Conservation (phyloP, 306 rosid genomes). For the Trifolium repens region DNA sequence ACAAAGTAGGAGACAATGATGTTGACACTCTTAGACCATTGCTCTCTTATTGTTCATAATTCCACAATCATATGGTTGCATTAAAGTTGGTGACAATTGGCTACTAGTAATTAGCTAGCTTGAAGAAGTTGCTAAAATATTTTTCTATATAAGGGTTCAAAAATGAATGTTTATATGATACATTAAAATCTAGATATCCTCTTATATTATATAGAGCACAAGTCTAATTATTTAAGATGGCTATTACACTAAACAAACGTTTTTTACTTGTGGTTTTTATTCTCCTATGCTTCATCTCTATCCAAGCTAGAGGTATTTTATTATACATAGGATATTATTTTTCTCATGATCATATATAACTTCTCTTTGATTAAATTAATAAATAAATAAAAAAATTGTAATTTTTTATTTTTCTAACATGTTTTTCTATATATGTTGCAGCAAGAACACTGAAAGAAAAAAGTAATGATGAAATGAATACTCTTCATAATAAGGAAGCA, state of each 20-base stretch:
- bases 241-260: slow-evolving; percentile 50
- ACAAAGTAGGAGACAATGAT: slow-evolving; percentile 68
- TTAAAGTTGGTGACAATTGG: slow-evolving; percentile 33
- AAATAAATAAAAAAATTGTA: neutral
- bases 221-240: slow-evolving; percentile 34
- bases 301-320: slow-evolving; percentile 62
- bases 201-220: neutral
- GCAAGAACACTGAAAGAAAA: slow-evolving; percentile 58
- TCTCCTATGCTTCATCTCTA: slow-evolving; percentile 59
- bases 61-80: slow-evolving; percentile 29
- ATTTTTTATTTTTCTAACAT: neutral
- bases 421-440: slow-evolving; percentile 34
- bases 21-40: slow-evolving; percentile 54
- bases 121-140: neutral
- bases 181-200: slow-evolving; percentile 9
- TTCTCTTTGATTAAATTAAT: neutral
- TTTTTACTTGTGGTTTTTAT: slow-evolving; percentile 55
- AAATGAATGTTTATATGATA: neutral
- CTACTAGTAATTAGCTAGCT: slow-evolving; percentile 4
- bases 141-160: slow-evolving; percentile 48
- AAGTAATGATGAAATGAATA: slow-evolving; percentile 23
- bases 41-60: slow-evolving; percentile 46
- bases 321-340: neutral
- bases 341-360: slow-evolving; percentile 1
- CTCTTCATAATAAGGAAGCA: slow-evolving; percentile 34